Evolutionary conservation across 805 yeast species (phyloP), one percentile per base, ranked within the genome.

Genomic region (Metschnikowia amazonensis): DNA sequence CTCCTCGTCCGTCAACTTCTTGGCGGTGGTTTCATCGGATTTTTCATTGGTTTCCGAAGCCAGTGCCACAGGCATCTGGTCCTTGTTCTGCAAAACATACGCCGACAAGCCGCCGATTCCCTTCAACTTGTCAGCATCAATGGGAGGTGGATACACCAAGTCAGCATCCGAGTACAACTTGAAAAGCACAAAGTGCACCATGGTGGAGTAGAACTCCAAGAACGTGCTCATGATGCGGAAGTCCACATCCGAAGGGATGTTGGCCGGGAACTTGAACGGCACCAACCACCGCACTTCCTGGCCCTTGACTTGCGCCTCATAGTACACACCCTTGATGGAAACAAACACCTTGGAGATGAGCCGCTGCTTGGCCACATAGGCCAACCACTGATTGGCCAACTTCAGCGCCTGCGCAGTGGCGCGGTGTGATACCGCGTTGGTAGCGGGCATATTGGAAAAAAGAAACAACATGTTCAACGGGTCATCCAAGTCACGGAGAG

Each of bases 141-240:
- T 80, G 53, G 79, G 80, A 47, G 99, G 99, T 34, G 99, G 99
- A 65, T 90, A 94, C 27, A 87, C 82, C 60, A 94, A 78, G 51
- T 84, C 90, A 28, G 84, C 75, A 56, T 89, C 98, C 18, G 86
- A 80, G 72, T 89, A 94, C 51, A 94, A 77, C 65, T 86, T 86
- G 77, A 64, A 94, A 45, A 92, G 74, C 18, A 85, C 90, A 63
- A 94, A 94, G 62, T 89, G 96, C 60, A 90, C 69, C 57, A 94
- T 70, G 21, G 98, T 92, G 16, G 96, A 84, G 71, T 94, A 94
- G 68, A 94, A 90, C 70, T 94, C 99, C 62, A 94, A 77, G 69
- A 94, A 94, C 1, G 98, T 92, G 60, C 89, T 75, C 99, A 94
- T 94, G 72, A 94, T 89, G 67, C 94, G 80, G 75, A 94, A 92